Conservation (phyloP, 441 rosid genomes). For the Erysimum cheiri region DNA sequence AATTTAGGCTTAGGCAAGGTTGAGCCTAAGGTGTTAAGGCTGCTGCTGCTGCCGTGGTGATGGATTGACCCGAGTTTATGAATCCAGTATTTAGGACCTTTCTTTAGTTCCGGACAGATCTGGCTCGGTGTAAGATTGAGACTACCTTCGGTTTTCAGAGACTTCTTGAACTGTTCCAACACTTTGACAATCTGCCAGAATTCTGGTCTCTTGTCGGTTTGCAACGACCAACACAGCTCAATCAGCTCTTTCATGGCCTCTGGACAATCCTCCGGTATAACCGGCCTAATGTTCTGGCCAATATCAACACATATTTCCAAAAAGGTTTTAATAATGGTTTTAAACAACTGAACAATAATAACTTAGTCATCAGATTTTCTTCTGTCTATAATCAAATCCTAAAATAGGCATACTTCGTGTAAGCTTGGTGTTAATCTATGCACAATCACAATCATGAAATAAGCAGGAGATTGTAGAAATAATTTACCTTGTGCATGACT, state of each 20-base stretch:
- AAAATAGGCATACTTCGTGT: background rate
- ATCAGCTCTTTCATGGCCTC: slow-evolving; percentile 76
- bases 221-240: slow-evolving; percentile 86
- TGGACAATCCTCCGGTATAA: slow-evolving; percentile 66
- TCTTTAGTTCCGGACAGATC: slow-evolving; percentile 70
- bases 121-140: slow-evolving; percentile 52
- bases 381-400: slow-evolving; percentile 1
- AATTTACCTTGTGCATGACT: slow-evolving; percentile 79
- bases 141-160: slow-evolving; percentile 61
- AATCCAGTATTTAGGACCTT: slow-evolving; percentile 72
- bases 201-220: slow-evolving; percentile 87
- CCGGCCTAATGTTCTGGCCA: slow-evolving; percentile 78
- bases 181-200: slow-evolving; percentile 86
- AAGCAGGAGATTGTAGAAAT: background rate
- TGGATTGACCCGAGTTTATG: slow-evolving; percentile 69
- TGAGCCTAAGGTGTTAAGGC: slow-evolving; percentile 21
- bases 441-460: slow-evolving; percentile 16
- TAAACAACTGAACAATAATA: background rate
- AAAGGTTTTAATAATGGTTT: background rate
- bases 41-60: slow-evolving; percentile 20
- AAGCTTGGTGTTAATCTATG: background rate
- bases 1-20: slow-evolving; percentile 72
- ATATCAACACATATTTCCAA: background rate
- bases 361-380: background rate
- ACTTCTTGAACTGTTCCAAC: slow-evolving; percentile 73